Base-by-base conservation (phyloP, 768 basidiomycete species). In the Kwoniella pini region DNA sequence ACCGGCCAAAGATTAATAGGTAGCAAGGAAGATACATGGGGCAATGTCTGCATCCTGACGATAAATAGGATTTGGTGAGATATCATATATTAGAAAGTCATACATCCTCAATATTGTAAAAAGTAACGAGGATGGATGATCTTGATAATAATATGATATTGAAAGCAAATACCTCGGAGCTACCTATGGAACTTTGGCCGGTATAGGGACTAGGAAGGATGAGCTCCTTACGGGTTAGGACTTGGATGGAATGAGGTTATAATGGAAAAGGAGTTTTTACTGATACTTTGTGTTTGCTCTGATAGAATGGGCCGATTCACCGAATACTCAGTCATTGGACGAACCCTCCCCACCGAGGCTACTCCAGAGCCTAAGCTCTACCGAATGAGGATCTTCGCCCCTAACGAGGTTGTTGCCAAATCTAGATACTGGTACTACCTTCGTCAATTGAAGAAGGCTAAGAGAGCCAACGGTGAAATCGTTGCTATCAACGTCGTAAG, bases 341-440 rank as follows among this genome's bases (percentile, higher is more conserved):
- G 95, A 79, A 94, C 96, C 80, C 83, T 97, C 74, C 95, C 96
- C 77, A 93, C 92, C 55, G 91, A 92, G 83, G 79, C 84, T 66
- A 90, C 96, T 68, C 91, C 91, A 57, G 90, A 85, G 63, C 96
- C 96, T 63, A 97, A 98, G 86, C 94, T 98, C 81, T 97, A 90
- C 85, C 89, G 95, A 74, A 97, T 97, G 95, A 89, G 95, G 81
- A 96, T 98, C 77, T 99, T 98, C 79, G 93, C 96, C 68, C 91
- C 92, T 68, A 97, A 97, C 80, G 91, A 96, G 65, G 93, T 97
- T 69, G 92, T 99, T 75, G 95, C 96, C 74, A 98, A 99, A 84
- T 95, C 91, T 51, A 88, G 95, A 62, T 99, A 96, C 88, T 98
- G 96, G 95, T 97, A 97, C 83, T 99, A 95, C 87, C 84, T 99